A percentile compares a stretch with the other conserved stretches of the same genome.
phyloP scores from a whole-genome alignment of 257 asterid genomes.

The Echium plantagineum region DNA sequence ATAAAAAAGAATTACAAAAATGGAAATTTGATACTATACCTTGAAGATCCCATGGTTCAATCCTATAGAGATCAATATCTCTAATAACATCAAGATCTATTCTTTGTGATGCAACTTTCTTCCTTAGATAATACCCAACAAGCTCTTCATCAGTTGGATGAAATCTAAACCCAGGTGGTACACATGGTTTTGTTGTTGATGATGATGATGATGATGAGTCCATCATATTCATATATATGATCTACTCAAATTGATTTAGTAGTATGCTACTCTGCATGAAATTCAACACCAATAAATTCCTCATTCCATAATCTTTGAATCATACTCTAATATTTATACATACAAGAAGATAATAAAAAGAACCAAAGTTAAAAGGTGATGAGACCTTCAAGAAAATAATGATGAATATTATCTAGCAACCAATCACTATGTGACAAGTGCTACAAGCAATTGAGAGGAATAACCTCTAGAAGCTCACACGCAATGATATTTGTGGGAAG shows the following conservation, averaged over 20 bases:
- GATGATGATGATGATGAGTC: slow-evolving; percentile 12
- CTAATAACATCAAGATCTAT: slow-evolving; percentile 68
- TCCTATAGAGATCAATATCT: slow-evolving; percentile 65
- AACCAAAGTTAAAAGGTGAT: slow-evolving; percentile 2
- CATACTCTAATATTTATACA: slow-evolving; percentile 13
- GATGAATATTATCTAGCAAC: slow-evolving; percentile 22
- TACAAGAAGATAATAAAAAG: background rate
- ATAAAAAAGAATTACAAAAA: no score
- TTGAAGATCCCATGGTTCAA: slow-evolving; percentile 81
- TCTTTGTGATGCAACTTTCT: slow-evolving; percentile 65
- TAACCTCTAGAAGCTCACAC: slow-evolving; percentile 25
- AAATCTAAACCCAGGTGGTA: slow-evolving; percentile 75
- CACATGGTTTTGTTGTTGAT: slow-evolving; percentile 43
- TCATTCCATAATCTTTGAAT: slow-evolving; percentile 18
- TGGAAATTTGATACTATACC: slow-evolving; percentile 18
- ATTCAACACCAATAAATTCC: slow-evolving; percentile 25
- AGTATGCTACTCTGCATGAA: slow-evolving; percentile 21
- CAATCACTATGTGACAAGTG: slow-evolving; percentile 39
- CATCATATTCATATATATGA: slow-evolving; percentile 23
- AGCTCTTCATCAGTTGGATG: slow-evolving; percentile 77
- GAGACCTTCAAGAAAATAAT: slow-evolving; percentile 6
- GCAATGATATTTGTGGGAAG: slow-evolving; percentile 3
- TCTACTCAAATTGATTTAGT: background rate
- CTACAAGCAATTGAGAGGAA: slow-evolving; percentile 20
- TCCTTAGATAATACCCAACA: slow-evolving; percentile 59